A percentile compares a stretch with the other conserved stretches of the same genome.
Conservation (phyloP, 352 stramenopile species). For the Phytophthora pinifolia region DNA sequence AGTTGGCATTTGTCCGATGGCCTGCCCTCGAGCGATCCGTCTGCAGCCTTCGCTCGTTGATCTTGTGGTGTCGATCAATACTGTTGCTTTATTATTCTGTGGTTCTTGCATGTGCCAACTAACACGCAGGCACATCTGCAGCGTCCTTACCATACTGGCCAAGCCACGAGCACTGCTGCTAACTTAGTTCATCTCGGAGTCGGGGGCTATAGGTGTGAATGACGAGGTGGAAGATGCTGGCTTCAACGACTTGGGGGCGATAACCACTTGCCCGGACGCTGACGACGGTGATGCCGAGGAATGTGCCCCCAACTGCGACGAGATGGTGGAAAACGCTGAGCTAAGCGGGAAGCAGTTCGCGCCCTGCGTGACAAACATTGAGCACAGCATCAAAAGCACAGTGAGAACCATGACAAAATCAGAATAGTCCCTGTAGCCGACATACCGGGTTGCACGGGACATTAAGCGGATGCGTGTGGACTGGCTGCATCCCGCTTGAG, state of each 20-base stretch:
- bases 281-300: slow-evolving; percentile 13
- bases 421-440: slow-evolving; percentile 18
- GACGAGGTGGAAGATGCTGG: slow-evolving; percentile 11
- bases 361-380: slow-evolving; percentile 23
- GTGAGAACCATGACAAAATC: slow-evolving; percentile 24
- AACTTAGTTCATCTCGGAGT: slow-evolving; percentile 37
- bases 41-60: too few relatives aligned
- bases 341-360: slow-evolving; percentile 51
- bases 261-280: slow-evolving; percentile 30
- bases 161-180: slow-evolving; percentile 12
- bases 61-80: too few relatives aligned
- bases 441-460: slow-evolving; percentile 39
- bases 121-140: slow-evolving; percentile 16
- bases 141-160: not conserved
- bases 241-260: slow-evolving; percentile 37
- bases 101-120: slow-evolving; percentile 5
- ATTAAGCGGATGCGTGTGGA: slow-evolving; percentile 39
- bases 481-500: slow-evolving; percentile 27
- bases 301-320: slow-evolving; percentile 28
- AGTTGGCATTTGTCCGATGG: too few relatives aligned
- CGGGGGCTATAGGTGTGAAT: slow-evolving; percentile 27
- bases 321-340: slow-evolving; percentile 34
- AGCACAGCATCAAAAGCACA: slow-evolving; percentile 6
- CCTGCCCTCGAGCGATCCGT: too few relatives aligned
- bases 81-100: slow-evolving; percentile 31